phyloP scores from a whole-genome alignment of 2,329 filamentous ascomycete genomes.

The Truncatella angustata region DNA sequence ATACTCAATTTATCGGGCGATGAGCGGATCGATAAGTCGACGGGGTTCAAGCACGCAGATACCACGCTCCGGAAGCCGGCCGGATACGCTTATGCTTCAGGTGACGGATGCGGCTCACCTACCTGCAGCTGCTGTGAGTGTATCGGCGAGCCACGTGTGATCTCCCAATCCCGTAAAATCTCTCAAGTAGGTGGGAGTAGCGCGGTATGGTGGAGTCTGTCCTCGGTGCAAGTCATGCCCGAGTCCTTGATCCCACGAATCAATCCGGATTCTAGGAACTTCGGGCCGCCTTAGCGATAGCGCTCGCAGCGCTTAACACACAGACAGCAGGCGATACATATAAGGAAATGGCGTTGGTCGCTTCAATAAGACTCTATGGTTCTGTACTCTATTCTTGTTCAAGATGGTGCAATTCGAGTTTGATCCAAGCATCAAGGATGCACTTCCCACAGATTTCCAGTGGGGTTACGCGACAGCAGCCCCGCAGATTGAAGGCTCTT shows the following conservation, averaged over 20 bases:
- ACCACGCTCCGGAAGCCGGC: no score
- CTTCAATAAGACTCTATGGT: neutral
- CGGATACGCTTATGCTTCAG: no score
- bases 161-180: no score
- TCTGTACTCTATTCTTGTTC: neutral
- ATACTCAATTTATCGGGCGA: no score
- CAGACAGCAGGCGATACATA: neutral
- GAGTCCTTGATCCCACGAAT: slow-evolving; percentile 1
- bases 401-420: slow-evolving; percentile 15
- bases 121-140: neutral
- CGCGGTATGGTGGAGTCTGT: neutral
- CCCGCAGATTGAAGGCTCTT: slow-evolving; percentile 39
- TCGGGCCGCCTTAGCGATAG: slow-evolving; percentile 3
- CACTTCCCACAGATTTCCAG: slow-evolving; percentile 32
- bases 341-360: neutral
- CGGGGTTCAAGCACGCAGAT: no score
- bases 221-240: neutral
- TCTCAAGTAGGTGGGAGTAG: no score
- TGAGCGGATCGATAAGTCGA: no score
- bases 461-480: slow-evolving; percentile 42
- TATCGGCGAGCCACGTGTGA: no score
- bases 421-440: slow-evolving; percentile 24
- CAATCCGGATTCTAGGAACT: neutral
- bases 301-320: neutral
- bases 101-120: no score